Evolutionary conservation across 257 asterid species (phyloP).

Genomic region (Scutellaria baicalensis): DNA sequence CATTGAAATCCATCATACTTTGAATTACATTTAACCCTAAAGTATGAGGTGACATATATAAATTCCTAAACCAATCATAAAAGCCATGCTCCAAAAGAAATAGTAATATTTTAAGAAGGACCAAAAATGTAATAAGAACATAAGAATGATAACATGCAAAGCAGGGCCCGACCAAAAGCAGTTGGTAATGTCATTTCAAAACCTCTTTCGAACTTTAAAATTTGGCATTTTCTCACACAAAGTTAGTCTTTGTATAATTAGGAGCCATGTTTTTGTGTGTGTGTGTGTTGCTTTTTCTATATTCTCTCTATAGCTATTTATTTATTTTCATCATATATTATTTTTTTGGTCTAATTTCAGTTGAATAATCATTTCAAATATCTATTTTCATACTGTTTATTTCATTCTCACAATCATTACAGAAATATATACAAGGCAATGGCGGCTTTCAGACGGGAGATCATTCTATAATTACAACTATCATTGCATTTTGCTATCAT

Average conservation of each 20-base stretch:
- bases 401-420: constrained; percentile 17
- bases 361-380: constrained; percentile 25
- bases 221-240: constrained; percentile 42
- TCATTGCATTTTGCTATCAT: constrained; percentile 31
- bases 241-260: constrained; percentile 32
- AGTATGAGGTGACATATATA: no score
- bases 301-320: not conserved
- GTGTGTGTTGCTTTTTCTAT: constrained; percentile 1
- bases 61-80: no score
- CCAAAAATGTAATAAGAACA: not conserved
- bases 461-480: constrained; percentile 25
- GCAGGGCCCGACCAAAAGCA: constrained; percentile 17
- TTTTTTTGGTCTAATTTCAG: constrained; percentile 16
- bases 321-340: not conserved
- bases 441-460: constrained; percentile 44
- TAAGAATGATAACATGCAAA: not conserved
- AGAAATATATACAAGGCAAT: constrained; percentile 8
- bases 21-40: no score
- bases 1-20: no score
- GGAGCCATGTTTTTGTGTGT: constrained; percentile 9
- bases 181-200: constrained; percentile 34
- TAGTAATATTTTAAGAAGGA: not conserved
- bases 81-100: no score
- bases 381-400: not conserved
- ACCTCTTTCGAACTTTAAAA: constrained; percentile 13